phyloP scores from a whole-genome alignment of 2,329 filamentous ascomycete species.

The Dryadomyces sulphureus region DNA sequence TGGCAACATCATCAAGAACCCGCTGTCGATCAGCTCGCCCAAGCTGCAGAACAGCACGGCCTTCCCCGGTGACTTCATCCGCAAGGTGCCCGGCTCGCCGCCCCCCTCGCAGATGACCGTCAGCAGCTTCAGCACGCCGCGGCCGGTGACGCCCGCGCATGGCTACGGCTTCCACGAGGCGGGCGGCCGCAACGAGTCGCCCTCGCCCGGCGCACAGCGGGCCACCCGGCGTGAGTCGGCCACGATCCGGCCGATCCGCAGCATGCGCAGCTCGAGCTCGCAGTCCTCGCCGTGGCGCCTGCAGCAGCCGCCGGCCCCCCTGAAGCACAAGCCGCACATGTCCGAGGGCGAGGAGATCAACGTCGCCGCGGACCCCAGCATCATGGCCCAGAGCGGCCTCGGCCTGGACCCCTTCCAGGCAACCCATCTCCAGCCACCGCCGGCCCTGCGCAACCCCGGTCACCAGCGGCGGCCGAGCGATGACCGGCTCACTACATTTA shows the following conservation, averaged over 20 bases:
- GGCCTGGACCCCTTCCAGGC: not conserved
- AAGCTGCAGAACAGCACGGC: slow-evolving; percentile 25
- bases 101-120: not conserved
- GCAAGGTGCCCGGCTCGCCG: slow-evolving; percentile 17
- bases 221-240: slow-evolving; percentile 3
- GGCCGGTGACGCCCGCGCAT: not conserved
- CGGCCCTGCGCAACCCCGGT: not conserved
- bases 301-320: slow-evolving; percentile 8
- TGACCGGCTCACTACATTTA: slow-evolving; percentile 30
- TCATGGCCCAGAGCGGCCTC: slow-evolving; percentile 16
- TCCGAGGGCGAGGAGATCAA: slow-evolving; percentile 31
- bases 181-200: too few species aligned
- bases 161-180: not conserved
- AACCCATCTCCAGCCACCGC: not conserved
- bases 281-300: not conserved
- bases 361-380: slow-evolving; percentile 34
- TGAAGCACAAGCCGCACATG: slow-evolving; percentile 6
- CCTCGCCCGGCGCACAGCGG: not conserved
- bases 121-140: not conserved
- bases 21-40: slow-evolving; percentile 44
- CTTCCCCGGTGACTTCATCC: slow-evolving; percentile 39
- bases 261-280: slow-evolving; percentile 18
- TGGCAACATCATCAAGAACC: slow-evolving; percentile 40
- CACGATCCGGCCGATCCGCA: slow-evolving; percentile 20
- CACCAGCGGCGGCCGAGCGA: not conserved